phyloP scores from a whole-genome alignment of 2,329 filamentous ascomycete genomes.

The Furcasterigmium furcatum region DNA sequence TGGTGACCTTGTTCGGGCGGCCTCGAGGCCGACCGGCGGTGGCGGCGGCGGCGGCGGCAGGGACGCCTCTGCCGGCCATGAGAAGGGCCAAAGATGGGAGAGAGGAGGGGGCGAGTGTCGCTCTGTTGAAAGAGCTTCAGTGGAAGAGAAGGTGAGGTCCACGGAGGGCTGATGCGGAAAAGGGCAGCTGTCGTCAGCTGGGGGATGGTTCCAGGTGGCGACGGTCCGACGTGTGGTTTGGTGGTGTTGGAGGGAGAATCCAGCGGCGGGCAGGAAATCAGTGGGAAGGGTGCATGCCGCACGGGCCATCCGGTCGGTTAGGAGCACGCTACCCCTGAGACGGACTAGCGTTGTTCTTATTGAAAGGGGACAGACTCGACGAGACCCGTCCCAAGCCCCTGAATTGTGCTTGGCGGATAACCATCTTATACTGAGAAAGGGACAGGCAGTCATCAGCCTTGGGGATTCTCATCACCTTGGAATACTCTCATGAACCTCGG shows the following conservation, averaged over 20 bases:
- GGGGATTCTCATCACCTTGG: no score
- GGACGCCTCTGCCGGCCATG: slow-evolving; percentile 13
- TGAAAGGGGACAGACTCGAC: no score
- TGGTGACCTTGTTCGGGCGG: slow-evolving; percentile 41
- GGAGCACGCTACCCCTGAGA: no score
- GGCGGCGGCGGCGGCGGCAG: neutral
- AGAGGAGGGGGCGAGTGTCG: neutral
- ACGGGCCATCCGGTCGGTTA: no score
- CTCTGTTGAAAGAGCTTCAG: neutral
- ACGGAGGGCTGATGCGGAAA: slow-evolving; percentile 2
- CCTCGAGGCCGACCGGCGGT: slow-evolving; percentile 19
- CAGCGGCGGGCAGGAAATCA: no score
- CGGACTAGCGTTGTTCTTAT: no score
- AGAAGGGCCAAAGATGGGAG: neutral
- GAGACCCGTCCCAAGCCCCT: no score
- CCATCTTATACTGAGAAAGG: no score
- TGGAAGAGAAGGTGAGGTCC: neutral
- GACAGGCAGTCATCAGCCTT: no score
- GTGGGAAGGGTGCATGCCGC: no score
- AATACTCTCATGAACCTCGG: no score
- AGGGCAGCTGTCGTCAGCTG: slow-evolving; percentile 13
- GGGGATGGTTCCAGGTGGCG: neutral
- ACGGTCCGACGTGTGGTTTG: neutral
- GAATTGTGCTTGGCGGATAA: no score
- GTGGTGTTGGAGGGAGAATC: neutral